A percentile compares a stretch with the other conserved stretches of the same genome.
These are phyloP conservation scores for Scytalidium lignicola DNA, from an alignment of 2,329 filamentous ascomycete genomes.

Conservation along the genomic window DNA sequence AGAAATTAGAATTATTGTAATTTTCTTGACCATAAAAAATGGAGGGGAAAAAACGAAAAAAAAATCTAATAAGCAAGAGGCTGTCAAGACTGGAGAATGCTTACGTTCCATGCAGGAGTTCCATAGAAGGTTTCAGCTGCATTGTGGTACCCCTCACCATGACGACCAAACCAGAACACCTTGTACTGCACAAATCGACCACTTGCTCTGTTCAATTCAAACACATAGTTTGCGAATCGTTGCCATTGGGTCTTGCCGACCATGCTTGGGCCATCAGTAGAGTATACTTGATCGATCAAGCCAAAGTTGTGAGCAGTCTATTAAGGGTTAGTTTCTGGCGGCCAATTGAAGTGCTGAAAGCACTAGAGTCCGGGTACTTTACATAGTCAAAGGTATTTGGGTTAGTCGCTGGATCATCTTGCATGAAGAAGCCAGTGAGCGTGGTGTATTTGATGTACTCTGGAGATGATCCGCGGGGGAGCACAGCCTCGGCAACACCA, in stretches of 20 bases:
- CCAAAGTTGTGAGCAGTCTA: slow-evolving; percentile 60
- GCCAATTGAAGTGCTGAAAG: slow-evolving; percentile 1
- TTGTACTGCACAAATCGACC: slow-evolving; percentile 53
- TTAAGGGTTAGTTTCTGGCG: slow-evolving; percentile 1
- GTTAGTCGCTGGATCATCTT: slow-evolving; percentile 54
- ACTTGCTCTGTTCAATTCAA: slow-evolving; percentile 43
- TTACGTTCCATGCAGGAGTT: slow-evolving; percentile 63
- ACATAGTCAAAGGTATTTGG: slow-evolving; percentile 60
- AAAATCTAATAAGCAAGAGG: background rate
- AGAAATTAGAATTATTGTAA: slow-evolving; percentile 16
- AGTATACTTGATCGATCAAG: slow-evolving; percentile 57
- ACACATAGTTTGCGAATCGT: slow-evolving; percentile 55
- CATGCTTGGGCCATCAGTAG: slow-evolving; percentile 42
- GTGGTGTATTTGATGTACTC: slow-evolving; percentile 53
- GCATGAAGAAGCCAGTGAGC: slow-evolving; percentile 57
- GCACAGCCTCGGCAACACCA: background rate
- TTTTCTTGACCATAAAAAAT: too few relatives aligned
- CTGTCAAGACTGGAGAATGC: slow-evolving; percentile 19
- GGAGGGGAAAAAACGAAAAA: too few relatives aligned
- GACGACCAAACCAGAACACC: slow-evolving; percentile 59
- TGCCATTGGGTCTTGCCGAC: slow-evolving; percentile 55
- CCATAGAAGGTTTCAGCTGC: slow-evolving; percentile 61
- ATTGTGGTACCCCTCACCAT: slow-evolving; percentile 64
- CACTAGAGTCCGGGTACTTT: slow-evolving; percentile 19
- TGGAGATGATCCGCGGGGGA: background rate